Percentiles rank a stretch among this genome's conserved stretches.
phyloP scores from a whole-genome alignment of 257 asterid genomes.

The Voacanga thouarsii region DNA sequence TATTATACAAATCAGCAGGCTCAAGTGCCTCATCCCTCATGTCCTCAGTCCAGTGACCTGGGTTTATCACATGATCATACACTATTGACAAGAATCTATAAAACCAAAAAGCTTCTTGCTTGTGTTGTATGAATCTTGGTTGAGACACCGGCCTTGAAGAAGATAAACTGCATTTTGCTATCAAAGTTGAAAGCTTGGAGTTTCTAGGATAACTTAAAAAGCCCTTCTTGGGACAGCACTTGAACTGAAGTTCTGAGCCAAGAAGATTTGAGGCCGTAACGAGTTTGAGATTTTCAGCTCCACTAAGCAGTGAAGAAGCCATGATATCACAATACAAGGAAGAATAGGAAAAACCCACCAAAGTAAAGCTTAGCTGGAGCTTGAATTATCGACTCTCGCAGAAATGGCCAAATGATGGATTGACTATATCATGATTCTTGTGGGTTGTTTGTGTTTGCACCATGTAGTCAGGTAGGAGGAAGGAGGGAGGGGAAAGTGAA shows the following conservation, averaged over 20 bases:
- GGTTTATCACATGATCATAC: conserved; percentile 42
- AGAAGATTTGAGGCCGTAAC: conserved; percentile 16
- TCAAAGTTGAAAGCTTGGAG: conserved; percentile 3
- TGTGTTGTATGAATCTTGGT: conserved; percentile 94
- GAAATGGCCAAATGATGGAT: not conserved
- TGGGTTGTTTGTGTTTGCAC: not conserved
- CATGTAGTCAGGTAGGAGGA: not conserved
- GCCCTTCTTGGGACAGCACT: conserved; percentile 21
- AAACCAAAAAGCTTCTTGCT: conserved; percentile 42
- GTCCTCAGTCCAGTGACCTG: conserved; percentile 70
- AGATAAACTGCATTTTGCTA: conserved; percentile 31
- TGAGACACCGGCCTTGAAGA: conserved; percentile 71
- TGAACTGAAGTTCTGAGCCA: conserved; percentile 29
- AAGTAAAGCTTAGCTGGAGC: conserved; percentile 5
- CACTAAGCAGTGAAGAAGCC: conserved; percentile 37
- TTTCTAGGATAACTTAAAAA: conserved; percentile 9
- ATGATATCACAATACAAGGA: conserved; percentile 1
- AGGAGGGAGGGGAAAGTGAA: not conserved
- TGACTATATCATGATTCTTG: not conserved
- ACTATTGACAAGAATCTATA: conserved; percentile 41
- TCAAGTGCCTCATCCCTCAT: conserved; percentile 93
- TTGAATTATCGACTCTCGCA: not conserved
- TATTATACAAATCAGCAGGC: conserved; percentile 29
- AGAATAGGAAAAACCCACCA: conserved; percentile 9
- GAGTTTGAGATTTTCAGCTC: conserved; percentile 32